Evolutionary conservation across 371 early-diverging fungal species (phyloP).

Genomic region (Syncephalis plumigaleata): DNA sequence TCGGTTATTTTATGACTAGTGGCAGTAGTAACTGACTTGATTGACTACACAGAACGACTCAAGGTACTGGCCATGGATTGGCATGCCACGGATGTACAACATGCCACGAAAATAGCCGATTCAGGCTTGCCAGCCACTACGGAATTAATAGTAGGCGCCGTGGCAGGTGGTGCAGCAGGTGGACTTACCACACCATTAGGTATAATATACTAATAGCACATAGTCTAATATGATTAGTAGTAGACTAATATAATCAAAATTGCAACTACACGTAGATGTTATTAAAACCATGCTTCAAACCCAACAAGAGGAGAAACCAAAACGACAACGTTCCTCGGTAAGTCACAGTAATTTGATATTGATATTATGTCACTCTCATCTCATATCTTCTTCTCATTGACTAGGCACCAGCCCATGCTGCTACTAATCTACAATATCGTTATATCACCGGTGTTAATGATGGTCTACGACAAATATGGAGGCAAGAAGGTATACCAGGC

Average conservation of each 20-base stretch:
- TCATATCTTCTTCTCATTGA: neutral
- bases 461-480: constrained; percentile 39
- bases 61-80: constrained; percentile 14
- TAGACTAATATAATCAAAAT: neutral
- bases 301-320: constrained; percentile 13
- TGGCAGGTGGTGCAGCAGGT: constrained; percentile 50
- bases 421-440: constrained; percentile 12
- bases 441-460: constrained; percentile 44
- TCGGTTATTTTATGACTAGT: neutral
- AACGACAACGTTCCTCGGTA: constrained; percentile 12
- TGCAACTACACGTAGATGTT: constrained; percentile 19
- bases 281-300: constrained; percentile 52
- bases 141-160: constrained; percentile 34
- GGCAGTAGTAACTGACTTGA: neutral
- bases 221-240: too few species aligned
- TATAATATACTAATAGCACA: neutral
- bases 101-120: neutral
- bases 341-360: neutral
- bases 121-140: constrained; percentile 1
- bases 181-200: constrained; percentile 42
- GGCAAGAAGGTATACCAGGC: constrained; percentile 35
- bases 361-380: neutral
- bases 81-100: constrained; percentile 3
- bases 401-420: neutral
- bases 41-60: constrained; percentile 12